These are phyloP conservation scores for Myotisia sp. DNA, from an alignment of 2,329 filamentous ascomycete species.

Conservation along the genomic window DNA sequence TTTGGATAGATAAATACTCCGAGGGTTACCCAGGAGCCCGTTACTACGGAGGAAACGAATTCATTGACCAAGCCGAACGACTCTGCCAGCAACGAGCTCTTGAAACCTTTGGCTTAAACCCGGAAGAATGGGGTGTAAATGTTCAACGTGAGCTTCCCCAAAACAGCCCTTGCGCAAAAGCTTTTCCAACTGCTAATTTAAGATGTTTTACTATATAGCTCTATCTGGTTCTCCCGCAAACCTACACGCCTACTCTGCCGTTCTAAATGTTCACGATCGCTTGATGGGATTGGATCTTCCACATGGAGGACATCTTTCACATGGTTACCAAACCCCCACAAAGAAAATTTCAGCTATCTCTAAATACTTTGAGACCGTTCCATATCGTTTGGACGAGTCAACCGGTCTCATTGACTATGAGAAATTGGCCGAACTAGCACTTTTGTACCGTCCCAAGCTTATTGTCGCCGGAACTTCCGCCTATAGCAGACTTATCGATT, in stretches of 20 bases:
- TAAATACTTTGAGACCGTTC: slow-evolving; percentile 98
- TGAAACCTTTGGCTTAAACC: slow-evolving; percentile 68
- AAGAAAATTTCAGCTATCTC: slow-evolving; percentile 97
- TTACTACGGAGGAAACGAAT: slow-evolving; percentile 94
- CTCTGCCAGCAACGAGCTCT: slow-evolving; percentile 83
- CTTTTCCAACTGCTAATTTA: too few species aligned
- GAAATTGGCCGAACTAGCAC: slow-evolving; percentile 72
- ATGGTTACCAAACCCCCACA: slow-evolving; percentile 92
- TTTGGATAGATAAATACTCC: slow-evolving; percentile 88
- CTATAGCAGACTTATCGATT: slow-evolving; percentile 97
- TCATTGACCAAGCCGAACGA: slow-evolving; percentile 80
- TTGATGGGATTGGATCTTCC: slow-evolving; percentile 94
- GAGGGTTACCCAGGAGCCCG: slow-evolving; percentile 93
- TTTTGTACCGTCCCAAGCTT: slow-evolving; percentile 88
- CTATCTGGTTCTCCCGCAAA: slow-evolving; percentile 68
- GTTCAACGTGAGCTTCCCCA: slow-evolving; percentile 56
- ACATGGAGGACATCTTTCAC: slow-evolving; percentile 85
- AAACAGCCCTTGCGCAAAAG: not conserved
- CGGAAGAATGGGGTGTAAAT: slow-evolving; percentile 90
- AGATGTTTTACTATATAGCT: too few species aligned
- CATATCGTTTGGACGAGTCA: slow-evolving; percentile 62
- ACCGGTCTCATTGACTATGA: slow-evolving; percentile 98
- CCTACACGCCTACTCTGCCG: slow-evolving; percentile 77
- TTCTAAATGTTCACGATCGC: slow-evolving; percentile 89
- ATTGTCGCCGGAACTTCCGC: slow-evolving; percentile 93